These are phyloP conservation scores for Kluyveromyces siamensis DNA, from an alignment of 805 yeast genomes.

Conservation along the genomic window DNA sequence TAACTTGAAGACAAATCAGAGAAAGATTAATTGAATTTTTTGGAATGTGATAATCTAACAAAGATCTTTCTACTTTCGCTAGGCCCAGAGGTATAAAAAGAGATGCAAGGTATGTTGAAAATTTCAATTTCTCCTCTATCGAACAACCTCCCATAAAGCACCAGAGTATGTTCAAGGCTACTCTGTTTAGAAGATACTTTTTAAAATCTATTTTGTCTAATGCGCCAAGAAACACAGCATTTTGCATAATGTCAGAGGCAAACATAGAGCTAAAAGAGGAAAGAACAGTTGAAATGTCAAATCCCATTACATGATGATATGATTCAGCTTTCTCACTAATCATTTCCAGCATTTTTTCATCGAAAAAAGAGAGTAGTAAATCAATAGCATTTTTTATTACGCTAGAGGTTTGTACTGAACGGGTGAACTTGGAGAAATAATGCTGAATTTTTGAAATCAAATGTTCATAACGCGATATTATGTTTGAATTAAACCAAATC, in stretches of 20 bases:
- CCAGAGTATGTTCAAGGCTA: slow-evolving; percentile 2
- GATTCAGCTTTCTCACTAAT: background rate
- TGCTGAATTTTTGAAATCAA: background rate
- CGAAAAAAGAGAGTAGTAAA: background rate
- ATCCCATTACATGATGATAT: background rate
- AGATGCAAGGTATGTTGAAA: background rate
- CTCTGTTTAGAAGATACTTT: background rate
- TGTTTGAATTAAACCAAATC: slow-evolving; percentile 43
- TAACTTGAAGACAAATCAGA: slow-evolving; percentile 33
- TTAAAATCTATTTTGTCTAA: background rate
- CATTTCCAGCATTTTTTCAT: background rate
- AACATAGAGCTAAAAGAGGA: background rate
- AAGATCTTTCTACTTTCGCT: slow-evolving; percentile 8
- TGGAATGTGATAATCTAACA: slow-evolving; percentile 37
- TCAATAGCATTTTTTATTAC: background rate
- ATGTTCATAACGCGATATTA: background rate
- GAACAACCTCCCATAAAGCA: slow-evolving; percentile 5
- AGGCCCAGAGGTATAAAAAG: background rate
- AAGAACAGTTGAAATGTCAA: background rate
- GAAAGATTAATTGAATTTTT: slow-evolving; percentile 41
- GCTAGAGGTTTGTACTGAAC: background rate
- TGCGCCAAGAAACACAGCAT: background rate
- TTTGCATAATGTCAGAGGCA: background rate
- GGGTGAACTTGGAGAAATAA: no score
- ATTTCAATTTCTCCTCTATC: slow-evolving; percentile 1